Conservation (phyloP, 2,329 filamentous ascomycete species). For the Ambrosiella cleistominuta region DNA sequence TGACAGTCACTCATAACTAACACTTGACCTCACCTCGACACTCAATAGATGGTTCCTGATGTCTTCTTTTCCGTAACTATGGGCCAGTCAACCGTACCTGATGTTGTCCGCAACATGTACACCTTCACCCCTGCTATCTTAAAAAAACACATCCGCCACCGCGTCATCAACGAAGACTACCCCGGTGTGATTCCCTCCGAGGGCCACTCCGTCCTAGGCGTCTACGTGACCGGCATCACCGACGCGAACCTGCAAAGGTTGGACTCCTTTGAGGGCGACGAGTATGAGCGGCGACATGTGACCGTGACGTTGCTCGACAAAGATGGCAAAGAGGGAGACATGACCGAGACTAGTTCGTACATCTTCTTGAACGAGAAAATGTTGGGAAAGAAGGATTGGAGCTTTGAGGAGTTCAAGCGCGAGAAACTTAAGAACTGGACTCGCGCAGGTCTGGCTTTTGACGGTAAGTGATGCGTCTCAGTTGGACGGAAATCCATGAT, state of each 20-base stretch:
- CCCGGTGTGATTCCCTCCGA: constrained; percentile 52
- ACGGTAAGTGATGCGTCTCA: constrained; percentile 5
- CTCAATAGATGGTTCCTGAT: constrained; percentile 53
- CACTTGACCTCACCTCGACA: constrained; percentile 15
- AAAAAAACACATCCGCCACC: constrained; percentile 49
- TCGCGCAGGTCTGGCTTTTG: constrained; percentile 19
- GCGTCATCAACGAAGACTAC: constrained; percentile 57
- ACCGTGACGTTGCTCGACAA: constrained; percentile 34
- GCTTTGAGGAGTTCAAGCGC: constrained; percentile 64
- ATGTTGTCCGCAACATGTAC: constrained; percentile 36
- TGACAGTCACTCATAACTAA: neutral
- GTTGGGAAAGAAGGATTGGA: constrained; percentile 67
- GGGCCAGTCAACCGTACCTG: constrained; percentile 31
- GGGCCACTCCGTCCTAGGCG: constrained; percentile 49
- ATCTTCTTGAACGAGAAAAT: constrained; percentile 34
- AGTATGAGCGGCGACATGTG: constrained; percentile 46
- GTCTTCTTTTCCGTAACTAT: constrained; percentile 79
- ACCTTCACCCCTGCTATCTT: constrained; percentile 60
- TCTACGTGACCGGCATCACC: constrained; percentile 61
- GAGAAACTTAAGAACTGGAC: constrained; percentile 49
- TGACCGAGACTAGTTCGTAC: constrained; percentile 43
- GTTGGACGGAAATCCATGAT: neutral
- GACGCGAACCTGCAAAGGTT: constrained; percentile 57
- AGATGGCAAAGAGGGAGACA: constrained; percentile 24
- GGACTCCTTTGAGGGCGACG: constrained; percentile 63